Percentiles rank a stretch among this genome's conserved stretches.
Evolutionary conservation across 495 filamentous ascomycete genomes (phyloP).

Genomic region (Penicillium robsamsonii): DNA sequence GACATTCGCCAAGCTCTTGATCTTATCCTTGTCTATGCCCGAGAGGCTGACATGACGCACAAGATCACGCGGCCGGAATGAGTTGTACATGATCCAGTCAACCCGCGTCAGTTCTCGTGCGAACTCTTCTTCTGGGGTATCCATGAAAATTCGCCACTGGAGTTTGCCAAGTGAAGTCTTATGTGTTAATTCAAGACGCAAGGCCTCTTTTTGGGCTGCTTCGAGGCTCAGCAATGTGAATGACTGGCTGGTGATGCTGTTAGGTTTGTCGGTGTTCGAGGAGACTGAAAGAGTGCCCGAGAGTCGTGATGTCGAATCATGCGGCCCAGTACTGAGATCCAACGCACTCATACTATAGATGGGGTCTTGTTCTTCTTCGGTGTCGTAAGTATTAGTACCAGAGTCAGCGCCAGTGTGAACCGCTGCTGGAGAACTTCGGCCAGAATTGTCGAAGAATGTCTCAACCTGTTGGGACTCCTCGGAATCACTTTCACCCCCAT

Average conservation of each 20-base stretch:
- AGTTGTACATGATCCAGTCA: slow-evolving; percentile 95
- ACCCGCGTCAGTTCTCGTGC: slow-evolving; percentile 91
- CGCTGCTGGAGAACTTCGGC: slow-evolving; percentile 40
- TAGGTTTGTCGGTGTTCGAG: slow-evolving; percentile 40
- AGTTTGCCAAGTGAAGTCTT: slow-evolving; percentile 66
- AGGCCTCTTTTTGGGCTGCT: slow-evolving; percentile 70
- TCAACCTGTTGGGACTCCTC: slow-evolving; percentile 39
- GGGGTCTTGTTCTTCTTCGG: slow-evolving; percentile 42
- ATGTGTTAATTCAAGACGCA: slow-evolving; percentile 59
- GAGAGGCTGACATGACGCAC: slow-evolving; percentile 84
- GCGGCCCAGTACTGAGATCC: slow-evolving; percentile 42
- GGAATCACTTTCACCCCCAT: slow-evolving; percentile 55
- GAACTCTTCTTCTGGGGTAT: slow-evolving; percentile 73
- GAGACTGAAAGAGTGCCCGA: slow-evolving; percentile 45
- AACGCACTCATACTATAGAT: slow-evolving; percentile 45
- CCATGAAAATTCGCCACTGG: slow-evolving; percentile 82
- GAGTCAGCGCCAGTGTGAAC: slow-evolving; percentile 30
- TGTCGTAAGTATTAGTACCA: slow-evolving; percentile 23
- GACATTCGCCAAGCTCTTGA: slow-evolving; percentile 77
- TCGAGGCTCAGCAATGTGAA: slow-evolving; percentile 58
- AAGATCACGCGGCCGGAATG: slow-evolving; percentile 92
- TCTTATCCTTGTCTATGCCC: slow-evolving; percentile 67
- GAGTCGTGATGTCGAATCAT: slow-evolving; percentile 39
- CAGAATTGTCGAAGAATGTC: slow-evolving; percentile 40
- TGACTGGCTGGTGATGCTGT: slow-evolving; percentile 42